Evolutionary conservation across 768 basidiomycete genomes (phyloP), one percentile per base, ranked within the genome.

Genomic region (Mycena polygramma): DNA sequence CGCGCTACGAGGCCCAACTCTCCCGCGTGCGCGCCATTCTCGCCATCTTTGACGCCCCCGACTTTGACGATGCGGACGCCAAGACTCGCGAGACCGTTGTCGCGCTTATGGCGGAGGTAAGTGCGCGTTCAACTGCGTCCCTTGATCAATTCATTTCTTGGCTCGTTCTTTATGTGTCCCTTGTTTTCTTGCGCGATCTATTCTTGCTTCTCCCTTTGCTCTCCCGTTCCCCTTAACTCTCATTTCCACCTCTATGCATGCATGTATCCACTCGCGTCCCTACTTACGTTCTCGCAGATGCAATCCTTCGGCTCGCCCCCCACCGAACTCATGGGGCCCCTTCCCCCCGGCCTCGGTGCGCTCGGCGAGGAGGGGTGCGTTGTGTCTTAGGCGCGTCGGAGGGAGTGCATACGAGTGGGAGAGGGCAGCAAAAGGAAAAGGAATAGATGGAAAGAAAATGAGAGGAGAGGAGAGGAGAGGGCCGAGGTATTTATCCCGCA

Each of bases 291-390:
- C 30, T 6, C 30, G 30, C 15, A 94, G 93, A 90, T 96, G 86
- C 94, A 96, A 85, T 82, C 84, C 4, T 85, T 89, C 64, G 94
- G 95, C 8, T 87, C 91, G 5, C 95, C 94, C 0, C 95, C 95
- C 3, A 76, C 87, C 22, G 93, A 94, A 74, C 86, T 96, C 58
- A 95, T 96, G 92, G 95, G 94, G 1, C 88, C 90, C 0, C 83
- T 96, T 57, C 95, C 95, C 0, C 87, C 92, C 3, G 93, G 92
- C n/a, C 79, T 89, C 36, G 83, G 81, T 35, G 57, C 57, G 9
- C 71, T 91, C 30, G 9, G 88, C 0, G 55, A 83, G 2, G 90
- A 92, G 58, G 90, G 90, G 9, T 15, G 76, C 85, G 68, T 89
- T 1, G 9, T 49, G 20, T 49, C n/a, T 24, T 49, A 41, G 19